These are phyloP conservation scores for Myxozyma sirexii DNA, from an alignment of 805 yeast genomes.

Conservation along the genomic window DNA sequence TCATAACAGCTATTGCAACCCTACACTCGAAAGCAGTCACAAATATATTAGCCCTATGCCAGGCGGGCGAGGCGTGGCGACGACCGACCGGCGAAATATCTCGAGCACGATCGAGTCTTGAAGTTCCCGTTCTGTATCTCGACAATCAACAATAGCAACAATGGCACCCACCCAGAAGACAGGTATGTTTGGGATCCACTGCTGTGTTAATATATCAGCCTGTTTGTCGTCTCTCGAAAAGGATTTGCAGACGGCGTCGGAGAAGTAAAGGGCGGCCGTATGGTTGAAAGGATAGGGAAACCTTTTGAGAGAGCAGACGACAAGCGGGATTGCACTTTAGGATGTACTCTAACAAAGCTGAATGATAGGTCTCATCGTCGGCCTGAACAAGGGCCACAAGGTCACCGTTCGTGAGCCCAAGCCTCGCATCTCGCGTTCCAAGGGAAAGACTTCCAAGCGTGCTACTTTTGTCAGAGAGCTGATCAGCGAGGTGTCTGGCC, in stretches of 20 bases:
- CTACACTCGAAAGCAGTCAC: conserved; percentile 12
- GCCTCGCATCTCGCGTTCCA: conserved; percentile 91
- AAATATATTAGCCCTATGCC: background rate
- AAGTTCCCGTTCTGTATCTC: background rate
- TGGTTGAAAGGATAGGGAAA: background rate
- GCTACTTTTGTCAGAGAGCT: conserved; percentile 92
- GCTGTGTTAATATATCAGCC: background rate
- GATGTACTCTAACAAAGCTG: background rate
- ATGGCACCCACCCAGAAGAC: conserved; percentile 34
- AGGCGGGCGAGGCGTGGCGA: background rate
- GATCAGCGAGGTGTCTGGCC: conserved; percentile 92
- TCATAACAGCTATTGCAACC: background rate
- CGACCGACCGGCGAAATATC: background rate
- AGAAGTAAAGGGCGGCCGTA: too few species aligned
- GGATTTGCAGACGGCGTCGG: background rate
- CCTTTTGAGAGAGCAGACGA: background rate
- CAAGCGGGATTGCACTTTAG: background rate
- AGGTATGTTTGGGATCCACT: conserved; percentile 16
- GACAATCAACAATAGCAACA: conserved; percentile 6
- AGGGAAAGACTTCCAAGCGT: conserved; percentile 96
- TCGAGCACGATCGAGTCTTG: background rate
- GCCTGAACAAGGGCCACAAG: conserved; percentile 99
- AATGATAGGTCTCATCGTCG: conserved; percentile 80
- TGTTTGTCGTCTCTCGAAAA: background rate
- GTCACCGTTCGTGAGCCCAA: conserved; percentile 82